phyloP scores from a whole-genome alignment of 75 land plant species.

The Larix kaempferi region DNA sequence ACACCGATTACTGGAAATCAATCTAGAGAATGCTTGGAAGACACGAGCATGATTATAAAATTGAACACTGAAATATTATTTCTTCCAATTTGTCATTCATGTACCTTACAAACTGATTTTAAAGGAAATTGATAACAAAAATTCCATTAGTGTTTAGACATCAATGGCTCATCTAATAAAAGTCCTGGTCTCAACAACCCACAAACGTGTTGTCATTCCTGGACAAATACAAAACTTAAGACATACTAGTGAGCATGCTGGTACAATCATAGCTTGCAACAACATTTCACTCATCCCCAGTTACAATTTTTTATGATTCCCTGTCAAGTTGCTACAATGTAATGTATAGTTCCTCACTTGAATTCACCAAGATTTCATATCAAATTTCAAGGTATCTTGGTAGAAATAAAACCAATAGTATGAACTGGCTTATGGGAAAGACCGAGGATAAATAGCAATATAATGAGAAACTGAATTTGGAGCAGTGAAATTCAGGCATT shows the following conservation, averaged over 20 bases:
- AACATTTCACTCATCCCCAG: neutral
- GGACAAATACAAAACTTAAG: neutral
- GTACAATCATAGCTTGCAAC: neutral
- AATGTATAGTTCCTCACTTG: neutral
- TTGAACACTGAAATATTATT: too few relatives aligned
- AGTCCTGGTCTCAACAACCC: neutral
- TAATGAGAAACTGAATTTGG: neutral
- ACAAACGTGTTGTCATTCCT: neutral
- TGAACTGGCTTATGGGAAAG: neutral
- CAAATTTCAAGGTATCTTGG: neutral
- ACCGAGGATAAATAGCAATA: neutral
- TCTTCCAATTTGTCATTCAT: too few relatives aligned
- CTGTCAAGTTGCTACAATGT: neutral
- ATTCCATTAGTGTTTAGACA: too few relatives aligned
- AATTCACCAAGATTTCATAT: neutral
- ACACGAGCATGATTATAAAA: too few relatives aligned
- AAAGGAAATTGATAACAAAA: too few relatives aligned
- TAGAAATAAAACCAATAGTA: neutral
- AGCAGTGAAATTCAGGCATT: neutral
- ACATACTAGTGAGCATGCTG: neutral
- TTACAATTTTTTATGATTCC: neutral
- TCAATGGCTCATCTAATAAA: neutral
- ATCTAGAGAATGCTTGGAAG: too few relatives aligned
- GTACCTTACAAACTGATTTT: too few relatives aligned
- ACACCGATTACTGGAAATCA: too few relatives aligned